Conservation (phyloP, 192 early-diverging fungal species). For the Rhizophagus prolifer region DNA sequence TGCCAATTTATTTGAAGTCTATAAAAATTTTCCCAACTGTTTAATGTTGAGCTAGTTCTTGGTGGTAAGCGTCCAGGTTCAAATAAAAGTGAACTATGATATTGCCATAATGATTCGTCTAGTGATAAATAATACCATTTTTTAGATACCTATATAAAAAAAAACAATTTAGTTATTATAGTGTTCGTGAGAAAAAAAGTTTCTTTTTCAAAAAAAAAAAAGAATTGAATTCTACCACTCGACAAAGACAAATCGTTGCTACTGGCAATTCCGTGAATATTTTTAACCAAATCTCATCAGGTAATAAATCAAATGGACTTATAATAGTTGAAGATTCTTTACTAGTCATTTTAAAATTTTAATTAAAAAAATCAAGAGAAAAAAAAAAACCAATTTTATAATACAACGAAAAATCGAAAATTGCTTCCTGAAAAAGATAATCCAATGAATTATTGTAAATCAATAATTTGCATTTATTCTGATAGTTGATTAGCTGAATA, state of each 20-base stretch:
- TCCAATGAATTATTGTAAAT: too few species aligned
- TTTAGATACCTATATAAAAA: slow-evolving; percentile 8
- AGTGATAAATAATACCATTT: neutral
- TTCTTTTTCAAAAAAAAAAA: neutral
- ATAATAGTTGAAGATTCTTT: neutral
- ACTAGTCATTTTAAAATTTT: neutral
- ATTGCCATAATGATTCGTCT: slow-evolving; percentile 5
- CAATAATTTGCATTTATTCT: too few species aligned
- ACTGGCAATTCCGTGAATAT: slow-evolving; percentile 8
- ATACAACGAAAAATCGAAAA: too few species aligned
- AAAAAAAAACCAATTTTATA: too few species aligned
- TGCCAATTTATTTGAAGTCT: slow-evolving; percentile 4
- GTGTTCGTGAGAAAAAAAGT: neutral
- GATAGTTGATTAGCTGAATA: too few species aligned
- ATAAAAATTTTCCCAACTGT: slow-evolving; percentile 15
- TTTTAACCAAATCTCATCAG: slow-evolving; percentile 11
- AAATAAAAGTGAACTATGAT: neutral
- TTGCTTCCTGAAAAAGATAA: too few species aligned
- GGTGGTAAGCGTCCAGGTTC: neutral
- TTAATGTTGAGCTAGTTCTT: neutral
- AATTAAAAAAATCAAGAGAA: neutral
- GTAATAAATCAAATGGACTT: slow-evolving; percentile 10
- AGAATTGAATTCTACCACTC: neutral
- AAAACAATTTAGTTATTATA: neutral
- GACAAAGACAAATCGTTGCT: slow-evolving; percentile 15